Evolutionary conservation across 2,329 filamentous ascomycete species (phyloP).

Genomic region (Orbilia brochopaga): DNA sequence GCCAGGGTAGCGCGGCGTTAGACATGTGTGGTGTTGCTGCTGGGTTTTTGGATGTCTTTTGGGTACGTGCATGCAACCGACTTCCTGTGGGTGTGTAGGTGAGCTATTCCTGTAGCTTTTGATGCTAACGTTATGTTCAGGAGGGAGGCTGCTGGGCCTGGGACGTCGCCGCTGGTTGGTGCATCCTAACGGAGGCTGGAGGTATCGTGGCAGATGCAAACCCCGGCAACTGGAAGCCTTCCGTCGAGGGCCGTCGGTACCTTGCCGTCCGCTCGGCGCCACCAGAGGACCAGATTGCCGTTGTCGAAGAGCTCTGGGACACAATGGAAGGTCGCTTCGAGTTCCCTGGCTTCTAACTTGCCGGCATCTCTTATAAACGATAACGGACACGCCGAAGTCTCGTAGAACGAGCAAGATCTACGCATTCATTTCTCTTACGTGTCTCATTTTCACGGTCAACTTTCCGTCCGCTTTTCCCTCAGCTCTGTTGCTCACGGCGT

Average conservation of each 20-base stretch:
- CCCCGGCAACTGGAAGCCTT: conserved; percentile 72
- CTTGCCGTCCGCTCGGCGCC: conserved; percentile 67
- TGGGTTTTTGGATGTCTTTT: conserved; percentile 75
- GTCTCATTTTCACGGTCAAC: conserved; percentile 15
- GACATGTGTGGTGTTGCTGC: conserved; percentile 76
- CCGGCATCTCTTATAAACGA: not conserved
- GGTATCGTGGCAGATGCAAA: conserved; percentile 76
- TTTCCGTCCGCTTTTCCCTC: conserved; percentile 16
- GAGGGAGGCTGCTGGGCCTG: conserved; percentile 84
- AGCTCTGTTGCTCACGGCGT: conserved; percentile 32
- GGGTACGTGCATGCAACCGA: conserved; percentile 59
- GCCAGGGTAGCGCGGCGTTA: conserved; percentile 73
- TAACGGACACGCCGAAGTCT: conserved; percentile 13
- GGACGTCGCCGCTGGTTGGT: conserved; percentile 84
- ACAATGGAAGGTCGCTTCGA: conserved; percentile 60
- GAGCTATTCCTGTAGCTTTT: not conserved
- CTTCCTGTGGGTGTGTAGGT: not conserved
- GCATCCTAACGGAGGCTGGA: conserved; percentile 75
- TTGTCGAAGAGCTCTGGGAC: conserved; percentile 70
- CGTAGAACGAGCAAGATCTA: conserved; percentile 1
- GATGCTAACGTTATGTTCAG: conserved; percentile 47
- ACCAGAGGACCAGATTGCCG: conserved; percentile 66
- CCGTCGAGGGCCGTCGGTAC: conserved; percentile 67
- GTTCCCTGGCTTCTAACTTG: conserved; percentile 45
- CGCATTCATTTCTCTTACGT: not conserved